Percentiles rank a stretch among this genome's conserved stretches.
Conservation (phyloP, 148 eudicot genomes). For the Selenicereus undatus region DNA sequence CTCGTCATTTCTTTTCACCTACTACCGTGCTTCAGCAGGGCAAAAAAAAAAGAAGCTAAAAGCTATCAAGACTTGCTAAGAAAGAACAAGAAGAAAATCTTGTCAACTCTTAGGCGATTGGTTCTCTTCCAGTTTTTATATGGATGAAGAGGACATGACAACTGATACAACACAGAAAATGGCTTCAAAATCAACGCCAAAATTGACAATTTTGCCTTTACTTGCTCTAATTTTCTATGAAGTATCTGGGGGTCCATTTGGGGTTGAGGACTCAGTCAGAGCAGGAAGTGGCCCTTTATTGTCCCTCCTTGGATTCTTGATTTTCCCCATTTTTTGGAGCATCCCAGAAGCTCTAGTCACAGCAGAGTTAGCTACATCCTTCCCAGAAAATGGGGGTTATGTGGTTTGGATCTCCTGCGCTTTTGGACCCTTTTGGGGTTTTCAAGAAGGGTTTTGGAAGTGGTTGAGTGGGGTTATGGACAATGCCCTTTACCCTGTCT, state of each 20-base stretch:
- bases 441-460: conserved; percentile 75
- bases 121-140: neutral
- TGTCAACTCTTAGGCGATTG: neutral
- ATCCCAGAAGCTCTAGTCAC: conserved; percentile 76
- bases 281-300: conserved; percentile 72
- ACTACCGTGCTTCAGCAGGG: too few species aligned
- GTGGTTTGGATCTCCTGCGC: conserved; percentile 72
- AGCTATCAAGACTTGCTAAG: neutral
- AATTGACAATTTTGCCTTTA: conserved; percentile 55
- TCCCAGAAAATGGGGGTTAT: conserved; percentile 78
- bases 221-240: conserved; percentile 73
- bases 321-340: conserved; percentile 81
- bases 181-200: conserved; percentile 38
- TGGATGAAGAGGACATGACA: conserved; percentile 12
- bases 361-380: conserved; percentile 67
- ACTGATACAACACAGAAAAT: conserved; percentile 5
- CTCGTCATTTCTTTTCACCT: too few species aligned
- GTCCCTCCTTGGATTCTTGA: conserved; percentile 59
- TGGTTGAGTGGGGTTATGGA: conserved; percentile 86
- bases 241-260: conserved; percentile 83
- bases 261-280: conserved; percentile 63
- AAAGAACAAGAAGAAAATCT: neutral
- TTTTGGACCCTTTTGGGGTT: conserved; percentile 87
- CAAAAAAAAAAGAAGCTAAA: too few species aligned
- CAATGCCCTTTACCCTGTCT: conserved; percentile 73